Conservation (phyloP, 176 grass and related monocot species). For the Thinopyrum elongatum region DNA sequence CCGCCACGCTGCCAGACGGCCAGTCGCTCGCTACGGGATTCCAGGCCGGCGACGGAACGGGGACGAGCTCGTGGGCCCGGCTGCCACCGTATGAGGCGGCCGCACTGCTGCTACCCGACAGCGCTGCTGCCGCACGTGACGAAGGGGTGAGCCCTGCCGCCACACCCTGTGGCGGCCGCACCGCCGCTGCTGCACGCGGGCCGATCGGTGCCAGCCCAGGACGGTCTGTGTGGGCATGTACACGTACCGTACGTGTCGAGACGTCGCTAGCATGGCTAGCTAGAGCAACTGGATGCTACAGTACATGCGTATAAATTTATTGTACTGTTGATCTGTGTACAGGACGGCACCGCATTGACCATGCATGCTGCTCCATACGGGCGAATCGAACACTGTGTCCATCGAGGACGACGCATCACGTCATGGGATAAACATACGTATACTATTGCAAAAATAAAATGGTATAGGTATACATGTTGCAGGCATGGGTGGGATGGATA, state of each 20-base stretch:
- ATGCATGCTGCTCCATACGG: neutral
- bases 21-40: too few species aligned
- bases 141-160: too few species aligned
- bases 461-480: neutral
- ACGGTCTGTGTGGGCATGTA: constrained; percentile 9
- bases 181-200: too few species aligned
- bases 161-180: too few species aligned
- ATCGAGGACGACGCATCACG: neutral
- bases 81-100: too few species aligned
- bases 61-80: too few species aligned
- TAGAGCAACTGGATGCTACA: neutral
- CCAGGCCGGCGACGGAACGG: too few species aligned
- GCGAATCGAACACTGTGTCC: neutral
- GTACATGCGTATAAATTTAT: neutral
- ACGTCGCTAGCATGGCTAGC: neutral
- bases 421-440: neutral
- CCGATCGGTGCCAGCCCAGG: too few species aligned
- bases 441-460: neutral
- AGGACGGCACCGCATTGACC: neutral
- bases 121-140: too few species aligned
- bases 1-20: too few species aligned
- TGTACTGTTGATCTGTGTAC: neutral
- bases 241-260: neutral
- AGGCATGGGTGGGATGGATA: neutral
- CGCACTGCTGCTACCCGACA: too few species aligned